Base-by-base conservation (phyloP, 495 filamentous ascomycete genomes). In the Talaromyces trachyspermus region DNA sequence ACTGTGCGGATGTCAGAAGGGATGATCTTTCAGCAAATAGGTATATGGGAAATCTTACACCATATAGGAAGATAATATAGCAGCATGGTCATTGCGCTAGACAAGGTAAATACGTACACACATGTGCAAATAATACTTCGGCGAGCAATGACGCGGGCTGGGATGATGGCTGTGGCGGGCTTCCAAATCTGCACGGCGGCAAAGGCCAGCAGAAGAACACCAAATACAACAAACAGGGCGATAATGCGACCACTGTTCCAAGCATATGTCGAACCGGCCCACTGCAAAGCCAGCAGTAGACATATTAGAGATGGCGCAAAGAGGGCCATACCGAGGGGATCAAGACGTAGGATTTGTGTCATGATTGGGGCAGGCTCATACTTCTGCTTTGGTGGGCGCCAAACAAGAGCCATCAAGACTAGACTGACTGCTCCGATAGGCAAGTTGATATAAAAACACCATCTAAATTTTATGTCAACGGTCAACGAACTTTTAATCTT, bases 1-100 rank as follows among this genome's bases (percentile, higher is more conserved):
- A 69, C 33, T 36, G 5, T 9, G 14, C n/a, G n/a, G 10, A 8
- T 18, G 33, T 36, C 33, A 36, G 33, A 8, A n/a, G n/a, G n/a
- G n/a, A n/a, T n/a, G n/a, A 36, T 36, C 4, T 15, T 36, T 36
- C 11, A 17, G 4, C 0, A 36, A 15, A 18, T 0, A 9, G 19
- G 5, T 2, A 5, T 18, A 9, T 15, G 33, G 11, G 33, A 9
- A 9, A 15, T 8, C 33, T 36, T 36, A 36, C 33, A 88, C 83
- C 83, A 89, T 27, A 88, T 69, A 0, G 84, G 84, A 2, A 88
- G 58, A 49, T 76, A 84, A 57, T 83, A 86, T 14, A 83, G 51
- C 33, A 66, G 51, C 11, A 66, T 56, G 48, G 74, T 61, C 29
- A 65, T 54, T 0, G 49, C 46, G 2, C 54, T 59, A 12, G 57